A percentile compares a stretch with the other conserved stretches of the same genome.
Conservation (phyloP, 2,329 filamentous ascomycete species). For the Coniella vitis region DNA sequence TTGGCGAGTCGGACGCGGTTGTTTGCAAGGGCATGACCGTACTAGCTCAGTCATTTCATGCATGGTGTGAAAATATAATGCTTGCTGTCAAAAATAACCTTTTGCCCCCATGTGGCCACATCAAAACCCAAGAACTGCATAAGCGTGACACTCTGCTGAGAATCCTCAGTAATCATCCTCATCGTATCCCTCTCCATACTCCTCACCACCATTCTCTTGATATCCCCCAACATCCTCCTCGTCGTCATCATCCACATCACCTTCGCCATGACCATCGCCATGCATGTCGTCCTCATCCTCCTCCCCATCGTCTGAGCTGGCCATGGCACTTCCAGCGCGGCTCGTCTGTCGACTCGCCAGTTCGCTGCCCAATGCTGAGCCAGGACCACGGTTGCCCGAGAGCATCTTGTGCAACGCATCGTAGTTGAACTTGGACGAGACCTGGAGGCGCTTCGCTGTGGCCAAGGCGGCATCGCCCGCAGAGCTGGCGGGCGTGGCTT, state of each 20-base stretch:
- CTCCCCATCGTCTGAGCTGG: constrained; percentile 15
- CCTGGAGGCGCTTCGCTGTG: constrained; percentile 60
- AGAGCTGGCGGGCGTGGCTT: constrained; percentile 58
- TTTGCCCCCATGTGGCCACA: too few relatives aligned
- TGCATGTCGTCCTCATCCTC: constrained; percentile 7
- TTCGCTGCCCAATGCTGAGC: constrained; percentile 44
- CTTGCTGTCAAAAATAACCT: too few relatives aligned
- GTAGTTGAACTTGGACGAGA: constrained; percentile 72
- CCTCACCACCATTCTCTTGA: constrained; percentile 4
- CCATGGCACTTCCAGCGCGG: constrained; percentile 26
- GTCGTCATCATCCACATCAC: background rate
- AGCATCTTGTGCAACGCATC: constrained; percentile 54
- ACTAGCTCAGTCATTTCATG: too few relatives aligned
- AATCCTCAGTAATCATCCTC: constrained; percentile 4
- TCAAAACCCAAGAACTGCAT: too few relatives aligned
- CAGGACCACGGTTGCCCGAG: constrained; percentile 37
- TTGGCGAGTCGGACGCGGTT: too few relatives aligned
- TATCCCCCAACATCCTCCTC: background rate
- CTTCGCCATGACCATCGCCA: background rate
- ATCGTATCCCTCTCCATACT: background rate
- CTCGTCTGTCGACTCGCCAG: constrained; percentile 28
- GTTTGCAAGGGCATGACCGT: too few relatives aligned
- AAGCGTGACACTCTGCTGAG: background rate
- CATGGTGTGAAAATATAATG: too few relatives aligned
- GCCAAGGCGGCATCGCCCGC: constrained; percentile 63